Base-by-base conservation (phyloP, 371 early-diverging fungal species). In the Mucor saturninus region DNA sequence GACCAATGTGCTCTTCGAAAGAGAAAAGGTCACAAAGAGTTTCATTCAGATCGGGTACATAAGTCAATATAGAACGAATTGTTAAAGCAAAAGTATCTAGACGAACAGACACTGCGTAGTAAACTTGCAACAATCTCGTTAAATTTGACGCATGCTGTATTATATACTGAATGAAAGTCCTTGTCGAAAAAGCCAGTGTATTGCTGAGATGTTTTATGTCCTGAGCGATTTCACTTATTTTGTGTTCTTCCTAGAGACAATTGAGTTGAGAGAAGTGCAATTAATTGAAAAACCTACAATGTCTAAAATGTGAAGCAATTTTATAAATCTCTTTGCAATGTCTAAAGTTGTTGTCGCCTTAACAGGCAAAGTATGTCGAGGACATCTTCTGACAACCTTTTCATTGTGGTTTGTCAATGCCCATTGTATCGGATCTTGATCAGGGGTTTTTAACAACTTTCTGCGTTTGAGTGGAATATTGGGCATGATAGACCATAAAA, bases 401-500 rank as follows among this genome's bases (percentile, higher is more conserved):
- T 29, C 8, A 48, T 54, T 35, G 3, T 53, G 54, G 2, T 56
- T 45, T 38, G 58, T 62, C 52, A 67, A 15, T n/a, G 53, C 35
- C 67, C 62, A 67, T 62, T 67, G 62, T 10, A 62, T 30, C 3
- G 3, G n/a, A 49, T 67, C 67, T 35, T 62, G 39, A 32, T 67
- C 29, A 21, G 54, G 45, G 29, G 28, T 56, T n/a, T 32, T 9
- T 3, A 67, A 37, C 40, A 15, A 51, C 39, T 29, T 52, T 21
- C 53, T 35, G 13, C 67, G 56, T 11, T 62, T 67, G 14, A 49
- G 28, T 21, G 55, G 60, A 31, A 65, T 54, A 26, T 8, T 2
- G 8, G 65, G 59, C 65, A 64, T 64, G 21, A 21, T 0, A 8
- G 8, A 8, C 1, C 1, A 35, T 6, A 35, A 35, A 35, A 35